Conservation (phyloP, 2,329 filamentous ascomycete species). For the Claviceps paspali region DNA sequence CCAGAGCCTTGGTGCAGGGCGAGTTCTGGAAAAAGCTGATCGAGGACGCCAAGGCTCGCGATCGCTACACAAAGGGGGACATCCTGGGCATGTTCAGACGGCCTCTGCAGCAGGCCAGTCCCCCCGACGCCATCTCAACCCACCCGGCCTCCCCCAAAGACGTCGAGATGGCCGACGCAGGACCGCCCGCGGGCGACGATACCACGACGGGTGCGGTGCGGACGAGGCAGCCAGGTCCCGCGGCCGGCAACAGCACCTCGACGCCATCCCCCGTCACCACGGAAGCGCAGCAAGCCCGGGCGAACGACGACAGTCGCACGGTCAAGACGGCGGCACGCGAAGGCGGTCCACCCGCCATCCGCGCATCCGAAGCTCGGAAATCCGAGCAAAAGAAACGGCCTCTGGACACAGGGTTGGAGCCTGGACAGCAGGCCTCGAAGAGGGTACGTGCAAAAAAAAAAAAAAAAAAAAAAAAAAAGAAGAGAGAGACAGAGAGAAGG, state of each 20-base stretch:
- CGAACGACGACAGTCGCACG: not conserved
- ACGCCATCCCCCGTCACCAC: conserved; percentile 3
- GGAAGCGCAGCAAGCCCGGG: not conserved
- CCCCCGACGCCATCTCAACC: conserved; percentile 9
- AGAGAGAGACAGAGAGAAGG: too few species aligned
- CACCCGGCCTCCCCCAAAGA: conserved; percentile 3
- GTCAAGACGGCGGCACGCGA: conserved; percentile 12
- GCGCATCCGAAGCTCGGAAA: conserved; percentile 15
- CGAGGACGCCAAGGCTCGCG: conserved; percentile 58
- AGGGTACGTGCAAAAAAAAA: conserved; percentile 30
- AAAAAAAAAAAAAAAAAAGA: too few species aligned
- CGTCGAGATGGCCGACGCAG: conserved; percentile 5
- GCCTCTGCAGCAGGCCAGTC: conserved; percentile 23
- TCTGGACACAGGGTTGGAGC: conserved; percentile 23
- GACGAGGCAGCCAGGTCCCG: too few species aligned
- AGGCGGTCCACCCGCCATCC: conserved; percentile 23
- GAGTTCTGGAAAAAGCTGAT: conserved; percentile 85
- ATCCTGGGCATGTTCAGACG: conserved; percentile 33
- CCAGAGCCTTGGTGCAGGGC: conserved; percentile 68
- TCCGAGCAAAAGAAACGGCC: conserved; percentile 26
- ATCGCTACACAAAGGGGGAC: conserved; percentile 59
- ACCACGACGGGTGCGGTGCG: not conserved
- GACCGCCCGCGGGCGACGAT: not conserved
- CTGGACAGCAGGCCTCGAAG: conserved; percentile 20
- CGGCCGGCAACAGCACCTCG: not conserved